Percentiles rank a stretch among this genome's conserved stretches.
These are phyloP conservation scores for Thelonectria rubi DNA, from an alignment of 2,329 filamentous ascomycete genomes.

Conservation along the genomic window DNA sequence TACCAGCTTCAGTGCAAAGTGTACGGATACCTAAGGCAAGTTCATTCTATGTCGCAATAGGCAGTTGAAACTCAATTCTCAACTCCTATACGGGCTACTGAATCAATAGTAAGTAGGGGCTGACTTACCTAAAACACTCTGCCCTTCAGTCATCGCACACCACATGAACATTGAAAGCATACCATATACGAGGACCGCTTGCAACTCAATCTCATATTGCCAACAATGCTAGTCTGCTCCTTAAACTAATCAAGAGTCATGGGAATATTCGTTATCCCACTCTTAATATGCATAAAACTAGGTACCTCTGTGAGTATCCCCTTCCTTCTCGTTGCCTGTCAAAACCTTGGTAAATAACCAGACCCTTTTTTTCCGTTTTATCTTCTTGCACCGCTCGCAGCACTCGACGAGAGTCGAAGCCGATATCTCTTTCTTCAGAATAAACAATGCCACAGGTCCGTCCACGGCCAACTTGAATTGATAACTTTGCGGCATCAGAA, in stretches of 20 bases:
- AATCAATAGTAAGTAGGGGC: no score
- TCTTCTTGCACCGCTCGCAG: conserved; percentile 36
- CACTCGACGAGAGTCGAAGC: conserved; percentile 32
- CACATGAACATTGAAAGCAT: no score
- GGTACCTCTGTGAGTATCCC: conserved; percentile 23
- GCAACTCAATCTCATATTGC: not conserved
- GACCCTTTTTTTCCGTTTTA: conserved; percentile 35
- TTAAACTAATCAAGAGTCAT: not conserved
- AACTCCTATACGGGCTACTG: no score
- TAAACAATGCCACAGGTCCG: conserved; percentile 40
- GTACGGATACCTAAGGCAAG: no score
- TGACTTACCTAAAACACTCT: no score
- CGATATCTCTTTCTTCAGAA: conserved; percentile 38
- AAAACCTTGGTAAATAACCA: conserved; percentile 22
- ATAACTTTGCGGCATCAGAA: conserved; percentile 41
- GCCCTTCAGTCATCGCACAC: no score
- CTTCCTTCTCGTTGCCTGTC: conserved; percentile 19
- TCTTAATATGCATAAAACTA: conserved; percentile 23
- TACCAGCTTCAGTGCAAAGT: no score
- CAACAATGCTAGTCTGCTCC: not conserved
- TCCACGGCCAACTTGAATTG: conserved; percentile 43
- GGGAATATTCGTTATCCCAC: conserved; percentile 4
- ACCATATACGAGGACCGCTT: no score
- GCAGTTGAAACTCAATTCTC: no score
- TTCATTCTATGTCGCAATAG: not conserved